Percentiles rank a stretch among this genome's conserved stretches.
These are phyloP conservation scores for Kwoniella sp. DNA, from an alignment of 768 basidiomycete species.

Conservation along the genomic window DNA sequence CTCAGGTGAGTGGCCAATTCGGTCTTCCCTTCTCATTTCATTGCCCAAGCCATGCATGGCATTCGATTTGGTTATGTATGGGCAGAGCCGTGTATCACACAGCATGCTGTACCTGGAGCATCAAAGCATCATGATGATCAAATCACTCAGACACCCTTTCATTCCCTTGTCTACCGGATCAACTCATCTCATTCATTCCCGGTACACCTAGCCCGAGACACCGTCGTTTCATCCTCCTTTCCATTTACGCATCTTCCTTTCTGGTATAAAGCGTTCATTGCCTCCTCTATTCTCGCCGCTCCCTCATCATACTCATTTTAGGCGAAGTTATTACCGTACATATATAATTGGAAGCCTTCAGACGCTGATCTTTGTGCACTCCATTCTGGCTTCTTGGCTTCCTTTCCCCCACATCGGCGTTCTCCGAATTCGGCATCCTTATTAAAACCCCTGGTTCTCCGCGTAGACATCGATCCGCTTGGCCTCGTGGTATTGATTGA, in stretches of 20 bases:
- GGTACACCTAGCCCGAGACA: background rate
- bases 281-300: background rate
- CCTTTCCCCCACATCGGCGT: background rate
- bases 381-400: background rate
- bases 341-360: background rate
- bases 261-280: background rate
- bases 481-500: background rate
- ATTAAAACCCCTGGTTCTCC: background rate
- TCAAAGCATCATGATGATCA: background rate
- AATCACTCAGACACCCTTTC: background rate
- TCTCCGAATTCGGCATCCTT: background rate
- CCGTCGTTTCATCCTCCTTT: background rate
- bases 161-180: constrained; percentile 1
- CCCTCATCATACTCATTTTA: background rate
- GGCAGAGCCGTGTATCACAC: no score
- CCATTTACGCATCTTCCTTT: background rate
- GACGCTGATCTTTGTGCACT: constrained; percentile 1
- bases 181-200: background rate
- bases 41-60: background rate
- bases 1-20: background rate
- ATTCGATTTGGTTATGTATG: background rate
- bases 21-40: background rate
- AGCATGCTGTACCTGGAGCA: background rate
- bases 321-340: background rate
- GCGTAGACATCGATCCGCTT: background rate